Conservation (phyloP, 1,139 yeast species). For the Debaryomyces sp. region DNA sequence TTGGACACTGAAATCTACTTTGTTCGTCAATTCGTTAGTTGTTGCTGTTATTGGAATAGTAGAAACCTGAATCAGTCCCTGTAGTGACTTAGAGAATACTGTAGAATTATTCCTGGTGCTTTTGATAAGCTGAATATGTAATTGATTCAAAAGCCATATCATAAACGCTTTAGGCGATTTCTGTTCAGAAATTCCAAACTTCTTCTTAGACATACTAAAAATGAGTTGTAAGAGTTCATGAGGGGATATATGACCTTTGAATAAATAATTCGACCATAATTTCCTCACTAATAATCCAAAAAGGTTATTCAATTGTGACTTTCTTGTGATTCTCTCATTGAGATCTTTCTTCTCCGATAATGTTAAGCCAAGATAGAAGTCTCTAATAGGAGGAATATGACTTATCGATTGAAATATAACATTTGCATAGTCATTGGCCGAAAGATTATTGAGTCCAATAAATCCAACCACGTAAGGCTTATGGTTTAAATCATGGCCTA, state of each 20-base stretch:
- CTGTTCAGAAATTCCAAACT: constrained; percentile 37
- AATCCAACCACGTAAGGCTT: constrained; percentile 60
- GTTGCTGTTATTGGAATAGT: constrained; percentile 21
- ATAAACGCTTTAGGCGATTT: constrained; percentile 59
- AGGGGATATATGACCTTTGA: constrained; percentile 66
- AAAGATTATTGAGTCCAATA: constrained; percentile 62
- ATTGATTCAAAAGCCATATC: constrained; percentile 58
- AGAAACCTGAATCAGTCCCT: constrained; percentile 52
- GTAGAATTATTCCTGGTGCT: constrained; percentile 17
- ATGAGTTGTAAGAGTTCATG: constrained; percentile 61
- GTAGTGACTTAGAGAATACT: constrained; percentile 35
- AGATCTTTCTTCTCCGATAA: constrained; percentile 10
- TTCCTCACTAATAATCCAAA: constrained; percentile 55
- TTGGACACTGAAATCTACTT: constrained; percentile 23
- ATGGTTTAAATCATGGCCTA: constrained; percentile 43
- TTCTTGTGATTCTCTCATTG: constrained; percentile 15
- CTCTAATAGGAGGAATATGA: constrained; percentile 57
- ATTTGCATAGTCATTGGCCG: constrained; percentile 53
- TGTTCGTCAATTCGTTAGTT: constrained; percentile 23
- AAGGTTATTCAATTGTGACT: constrained; percentile 31
- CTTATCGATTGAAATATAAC: constrained; percentile 58
- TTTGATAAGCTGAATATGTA: constrained; percentile 41
- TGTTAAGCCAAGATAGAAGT: constrained; percentile 45
- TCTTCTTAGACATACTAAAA: constrained; percentile 41
- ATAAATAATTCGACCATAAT: constrained; percentile 64